Base-by-base conservation (phyloP, 2,329 filamentous ascomycete genomes). In the Hymenoscyphus linearis region DNA sequence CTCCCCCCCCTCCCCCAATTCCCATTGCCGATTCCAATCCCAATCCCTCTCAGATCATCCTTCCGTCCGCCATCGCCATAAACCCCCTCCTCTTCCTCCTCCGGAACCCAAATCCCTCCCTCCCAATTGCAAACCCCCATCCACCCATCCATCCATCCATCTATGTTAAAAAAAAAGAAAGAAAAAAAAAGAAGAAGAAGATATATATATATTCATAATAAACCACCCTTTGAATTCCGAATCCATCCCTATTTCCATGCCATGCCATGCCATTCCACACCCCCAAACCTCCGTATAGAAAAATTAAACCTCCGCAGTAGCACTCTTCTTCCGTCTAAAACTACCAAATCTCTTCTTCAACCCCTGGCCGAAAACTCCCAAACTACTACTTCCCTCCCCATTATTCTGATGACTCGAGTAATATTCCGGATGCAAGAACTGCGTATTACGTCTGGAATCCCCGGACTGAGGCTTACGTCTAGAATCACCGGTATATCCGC, bases 271-370 rank as follows among this genome's bases (percentile, higher is more conserved):
- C n/a, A n/a, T n/a, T n/a, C n/a, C n/a, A n/a, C n/a, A n/a, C n/a
- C n/a, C n/a, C n/a, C n/a, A n/a, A n/a, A n/a, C n/a, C n/a, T n/a
- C n/a, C n/a, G n/a, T n/a, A n/a, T n/a, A n/a, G n/a, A n/a, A n/a
- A n/a, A n/a, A n/a, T 52, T n/a, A 55, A 44, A 34, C 22, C 18
- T 59, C 31, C 34, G 25, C 9, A 35, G 50, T 26, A 9, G 56
- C 27, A 37, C 35, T 37, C 52, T 70, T 67, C 57, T 69, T 70
- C 65, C 76, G 75, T 53, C 80, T 76, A 58, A 85, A 68, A 67
- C 80, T 83, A 27, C 81, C 82, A 58, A 85, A 77, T 16, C 82
- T 77, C 50, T 77, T 75, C 75, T 80, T 84, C 50, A 86, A 66
- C 2, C 80, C 82, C 31, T 83, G 79, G 13, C 78, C 74, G 7